Evolutionary conservation across 345 rosid species (phyloP), one percentile per base, ranked within the genome.

Genomic region (Linum usitatissimum): DNA sequence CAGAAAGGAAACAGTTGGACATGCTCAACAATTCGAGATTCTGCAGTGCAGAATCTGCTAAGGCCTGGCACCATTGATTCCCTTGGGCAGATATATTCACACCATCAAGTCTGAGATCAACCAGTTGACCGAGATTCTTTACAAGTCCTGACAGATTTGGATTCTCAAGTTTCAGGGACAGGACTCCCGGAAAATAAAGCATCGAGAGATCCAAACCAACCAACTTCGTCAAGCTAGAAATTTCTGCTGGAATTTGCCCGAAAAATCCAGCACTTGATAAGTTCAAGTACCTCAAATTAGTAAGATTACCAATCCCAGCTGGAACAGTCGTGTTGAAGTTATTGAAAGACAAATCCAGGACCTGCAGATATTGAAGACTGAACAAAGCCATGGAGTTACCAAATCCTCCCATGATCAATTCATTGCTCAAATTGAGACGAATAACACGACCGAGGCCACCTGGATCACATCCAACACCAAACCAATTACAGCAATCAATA

Each of bases 331-430:
- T 64, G n/a, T 6, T 65, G 70, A 82, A 69, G 6, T 10, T 53
- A 68, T 80, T 84, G 51, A 34, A 55, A 17, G 80, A 70, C 71
- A 85, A 53, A 67, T 82, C 73, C 38, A 85, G 77, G 5, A 56
- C 57, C 70, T 53, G 65, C 1, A 82, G 81, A 72, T 68, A 55
- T 31, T 20, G 69, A 48, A 85, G 77, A 55, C 19, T 6, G 65
- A 80, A 80, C n/a, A 85, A 70, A n/a, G 56, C 62, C 19, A 60
- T 63, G 18, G 85, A 60, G 38, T 57, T 49, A 2, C 78, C 71
- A 51, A 80, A 17, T 57, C 76, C 81, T 3, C 78, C 75, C 0
- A 53, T 61, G 64, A 79, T 76, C 1, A 18, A 57, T 59, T 80
- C 74, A 3, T 13, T 28, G 68, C 77, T 79, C 69, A 85, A 69